Evolutionary conservation across 106 monocot species (phyloP).

Genomic region (Apostasia shenzhenica): DNA sequence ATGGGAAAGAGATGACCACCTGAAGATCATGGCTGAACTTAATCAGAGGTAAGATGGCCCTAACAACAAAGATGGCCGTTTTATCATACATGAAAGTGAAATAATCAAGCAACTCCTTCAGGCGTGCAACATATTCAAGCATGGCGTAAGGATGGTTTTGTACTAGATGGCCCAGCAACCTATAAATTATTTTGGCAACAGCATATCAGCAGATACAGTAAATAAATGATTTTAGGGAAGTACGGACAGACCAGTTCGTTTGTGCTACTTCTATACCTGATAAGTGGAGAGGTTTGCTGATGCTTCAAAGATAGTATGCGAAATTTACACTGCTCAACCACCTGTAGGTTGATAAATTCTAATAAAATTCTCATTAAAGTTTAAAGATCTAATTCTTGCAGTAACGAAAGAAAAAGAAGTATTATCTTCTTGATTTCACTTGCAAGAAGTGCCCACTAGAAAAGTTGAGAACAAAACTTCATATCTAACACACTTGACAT

Average conservation of each 20-base stretch:
- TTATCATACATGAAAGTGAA: conserved; percentile 77
- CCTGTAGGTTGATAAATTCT: conserved; percentile 23
- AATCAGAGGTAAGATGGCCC: conserved; percentile 61
- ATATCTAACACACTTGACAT: no score
- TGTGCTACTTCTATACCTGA: conserved; percentile 34
- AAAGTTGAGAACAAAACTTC: no score
- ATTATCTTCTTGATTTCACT: no score
- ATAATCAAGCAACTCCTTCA: conserved; percentile 93
- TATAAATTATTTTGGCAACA: conserved; percentile 16
- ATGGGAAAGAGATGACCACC: conserved; percentile 23
- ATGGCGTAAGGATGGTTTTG: conserved; percentile 59
- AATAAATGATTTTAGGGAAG: not conserved
- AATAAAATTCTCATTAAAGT: no score
- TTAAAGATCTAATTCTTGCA: no score
- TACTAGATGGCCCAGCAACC: conserved; percentile 65
- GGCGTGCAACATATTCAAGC: conserved; percentile 54
- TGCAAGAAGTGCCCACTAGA: no score
- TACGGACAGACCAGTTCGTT: not conserved
- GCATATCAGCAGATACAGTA: conserved; percentile 2
- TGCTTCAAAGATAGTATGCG: conserved; percentile 74
- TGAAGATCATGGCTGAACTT: conserved; percentile 74
- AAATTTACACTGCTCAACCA: conserved; percentile 82
- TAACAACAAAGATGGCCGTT: conserved; percentile 38
- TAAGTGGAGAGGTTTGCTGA: conserved; percentile 45
- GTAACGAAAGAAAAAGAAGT: no score